Base-by-base conservation (phyloP, 2,329 filamentous ascomycete genomes). In the Exophiala oligosperma region DNA sequence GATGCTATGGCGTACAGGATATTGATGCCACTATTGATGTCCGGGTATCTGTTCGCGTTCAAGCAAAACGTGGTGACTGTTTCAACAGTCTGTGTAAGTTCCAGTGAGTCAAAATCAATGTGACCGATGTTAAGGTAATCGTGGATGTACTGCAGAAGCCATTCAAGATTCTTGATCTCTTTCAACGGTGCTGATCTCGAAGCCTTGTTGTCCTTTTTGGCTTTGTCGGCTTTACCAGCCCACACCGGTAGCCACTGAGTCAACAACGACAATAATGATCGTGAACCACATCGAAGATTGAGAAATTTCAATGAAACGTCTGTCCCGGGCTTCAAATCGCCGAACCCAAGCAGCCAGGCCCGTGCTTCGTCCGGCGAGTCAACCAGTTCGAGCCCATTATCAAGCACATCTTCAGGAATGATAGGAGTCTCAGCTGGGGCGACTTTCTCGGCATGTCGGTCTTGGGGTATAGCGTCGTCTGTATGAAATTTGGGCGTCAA, bases 121-220 rank as follows among this genome's bases (percentile, higher is more conserved):
- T 64, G 60, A 29, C 56, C 59, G n/a, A 64, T 29, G n/a, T 57
- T 47, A 11, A 66, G 23, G 48, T 59, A 66, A 49, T 66, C 62
- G 28, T 46, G 50, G 24, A 59, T 54, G 29, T 60, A 66, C 12
- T 52, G 60, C 11, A 66, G 56, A 11, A 66, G 38, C 64, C 64
- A 66, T n/a, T 58, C 51, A 14, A 66, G 44, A 26, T 59, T 54
- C 37, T 60, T 57, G 28, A 56, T 52, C 11, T 66, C 62, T 51
- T 61, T 63, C 23, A 49, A 35, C 3, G 57, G 29, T 23, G 52
- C 44, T 1, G 53, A 49, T 38, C 53, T 53, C n/a, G 62, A 63
- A 35, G 38, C 57, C 40, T 57, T 63, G 50, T 48, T 57, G 28
- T 63, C 58, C 51, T 50, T 61, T 47, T 56, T 57, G 9, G 53